These are phyloP conservation scores for Paecilomyces formosus DNA, from an alignment of 2,329 filamentous ascomycete species.

Conservation along the genomic window DNA sequence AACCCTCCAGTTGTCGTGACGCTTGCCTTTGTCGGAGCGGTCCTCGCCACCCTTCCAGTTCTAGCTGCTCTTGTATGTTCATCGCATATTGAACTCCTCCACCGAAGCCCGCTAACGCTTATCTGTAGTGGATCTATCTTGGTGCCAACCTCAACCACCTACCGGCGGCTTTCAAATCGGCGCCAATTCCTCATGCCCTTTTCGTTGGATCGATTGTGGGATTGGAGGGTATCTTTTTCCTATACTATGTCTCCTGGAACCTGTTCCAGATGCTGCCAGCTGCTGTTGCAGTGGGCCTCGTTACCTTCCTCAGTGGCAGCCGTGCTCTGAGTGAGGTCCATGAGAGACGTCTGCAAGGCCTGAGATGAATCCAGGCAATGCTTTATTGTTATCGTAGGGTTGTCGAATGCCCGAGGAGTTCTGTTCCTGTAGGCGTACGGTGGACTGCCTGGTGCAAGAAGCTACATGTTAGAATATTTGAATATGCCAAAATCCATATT, in stretches of 20 bases:
- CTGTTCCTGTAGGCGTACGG: background rate
- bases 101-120: conserved; percentile 14
- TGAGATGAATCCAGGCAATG: conserved; percentile 38
- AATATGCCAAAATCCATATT: background rate
- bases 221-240: conserved; percentile 86
- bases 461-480: background rate
- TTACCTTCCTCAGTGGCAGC: conserved; percentile 79
- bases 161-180: conserved; percentile 62
- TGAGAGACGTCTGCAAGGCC: conserved; percentile 70
- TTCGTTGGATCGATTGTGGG: conserved; percentile 83
- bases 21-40: conserved; percentile 64
- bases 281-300: conserved; percentile 57
- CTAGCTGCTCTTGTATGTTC: conserved; percentile 61
- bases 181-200: conserved; percentile 71
- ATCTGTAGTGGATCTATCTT: conserved; percentile 65
- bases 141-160: conserved; percentile 80
- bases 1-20: conserved; percentile 77
- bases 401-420: background rate
- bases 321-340: conserved; percentile 91
- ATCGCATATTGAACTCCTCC: background rate
- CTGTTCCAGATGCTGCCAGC: conserved; percentile 82
- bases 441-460: background rate
- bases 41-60: conserved; percentile 65
- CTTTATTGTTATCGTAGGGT: background rate
- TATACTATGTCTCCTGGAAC: conserved; percentile 90